These are phyloP conservation scores for Prinsepia uniflora DNA, from an alignment of 306 rosid species.

Conservation along the genomic window DNA sequence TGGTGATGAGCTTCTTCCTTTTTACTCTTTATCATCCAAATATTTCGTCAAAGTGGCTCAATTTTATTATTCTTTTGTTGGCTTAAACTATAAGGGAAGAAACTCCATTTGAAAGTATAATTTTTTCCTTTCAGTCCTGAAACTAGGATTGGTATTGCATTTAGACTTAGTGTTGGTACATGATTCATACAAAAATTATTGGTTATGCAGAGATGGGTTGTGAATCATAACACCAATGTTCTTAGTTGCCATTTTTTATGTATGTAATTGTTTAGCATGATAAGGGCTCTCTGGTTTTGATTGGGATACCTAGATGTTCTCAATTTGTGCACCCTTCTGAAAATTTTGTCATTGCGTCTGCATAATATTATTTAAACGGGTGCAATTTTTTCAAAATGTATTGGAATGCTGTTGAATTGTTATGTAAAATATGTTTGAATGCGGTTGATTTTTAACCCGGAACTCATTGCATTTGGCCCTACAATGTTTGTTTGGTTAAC, in stretches of 20 bases:
- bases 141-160: not conserved
- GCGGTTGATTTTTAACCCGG: not conserved
- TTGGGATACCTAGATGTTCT: not conserved
- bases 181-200: not conserved
- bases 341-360: not conserved
- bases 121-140: not conserved
- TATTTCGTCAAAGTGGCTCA: not conserved
- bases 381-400: not conserved
- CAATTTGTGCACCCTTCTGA: not conserved
- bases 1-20: constrained; percentile 21
- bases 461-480: not conserved
- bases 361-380: not conserved
- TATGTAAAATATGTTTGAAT: not conserved
- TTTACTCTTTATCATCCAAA: not conserved
- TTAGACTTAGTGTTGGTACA: not conserved
- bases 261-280: not conserved
- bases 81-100: not conserved
- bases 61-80: not conserved
- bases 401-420: not conserved
- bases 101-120: not conserved
- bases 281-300: not conserved
- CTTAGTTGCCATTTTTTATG: not conserved
- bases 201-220: not conserved
- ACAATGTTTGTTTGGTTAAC: not conserved
- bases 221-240: not conserved